Evolutionary conservation across 768 basidiomycete species (phyloP).

Genomic region (Amanita molliuscula): DNA sequence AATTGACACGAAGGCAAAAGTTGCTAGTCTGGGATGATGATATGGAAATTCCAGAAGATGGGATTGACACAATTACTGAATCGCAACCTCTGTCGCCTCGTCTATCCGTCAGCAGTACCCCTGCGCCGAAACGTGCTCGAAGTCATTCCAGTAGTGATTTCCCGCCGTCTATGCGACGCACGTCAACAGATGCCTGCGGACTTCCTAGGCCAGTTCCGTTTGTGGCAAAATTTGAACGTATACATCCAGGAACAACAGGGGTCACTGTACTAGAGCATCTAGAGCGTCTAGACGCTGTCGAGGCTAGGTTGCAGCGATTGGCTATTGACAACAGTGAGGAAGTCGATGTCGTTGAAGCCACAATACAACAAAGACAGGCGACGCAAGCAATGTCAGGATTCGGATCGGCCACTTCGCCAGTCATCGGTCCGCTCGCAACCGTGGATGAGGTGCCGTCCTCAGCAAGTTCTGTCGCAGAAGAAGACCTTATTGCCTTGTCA

Average conservation of each 20-base stretch:
- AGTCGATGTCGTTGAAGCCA: conserved; percentile 55
- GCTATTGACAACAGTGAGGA: conserved; percentile 45
- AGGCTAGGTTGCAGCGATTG: conserved; percentile 69
- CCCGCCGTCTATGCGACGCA: conserved; percentile 59
- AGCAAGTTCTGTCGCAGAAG: conserved; percentile 51
- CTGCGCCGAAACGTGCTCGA: conserved; percentile 38
- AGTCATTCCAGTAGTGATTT: conserved; percentile 64
- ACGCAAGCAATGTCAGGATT: conserved; percentile 18
- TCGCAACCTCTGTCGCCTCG: conserved; percentile 42
- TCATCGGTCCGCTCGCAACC: conserved; percentile 48
- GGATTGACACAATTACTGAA: conserved; percentile 22
- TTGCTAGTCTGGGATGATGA: conserved; percentile 84
- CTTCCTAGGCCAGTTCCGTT: conserved; percentile 71
- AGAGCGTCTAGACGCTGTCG: conserved; percentile 75
- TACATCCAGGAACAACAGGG: conserved; percentile 80
- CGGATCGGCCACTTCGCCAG: conserved; percentile 29
- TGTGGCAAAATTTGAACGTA: conserved; percentile 71
- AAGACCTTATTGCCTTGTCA: conserved; percentile 64
- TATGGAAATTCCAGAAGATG: conserved; percentile 59
- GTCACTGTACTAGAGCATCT: conserved; percentile 80
- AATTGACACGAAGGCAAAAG: conserved; percentile 75
- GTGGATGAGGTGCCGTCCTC: conserved; percentile 47
- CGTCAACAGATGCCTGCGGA: conserved; percentile 53
- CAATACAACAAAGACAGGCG: conserved; percentile 16
- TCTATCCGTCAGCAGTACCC: conserved; percentile 52